Evolutionary conservation across 2,329 filamentous ascomycete genomes (phyloP).

Genomic region (Herpotrichia juniperi): DNA sequence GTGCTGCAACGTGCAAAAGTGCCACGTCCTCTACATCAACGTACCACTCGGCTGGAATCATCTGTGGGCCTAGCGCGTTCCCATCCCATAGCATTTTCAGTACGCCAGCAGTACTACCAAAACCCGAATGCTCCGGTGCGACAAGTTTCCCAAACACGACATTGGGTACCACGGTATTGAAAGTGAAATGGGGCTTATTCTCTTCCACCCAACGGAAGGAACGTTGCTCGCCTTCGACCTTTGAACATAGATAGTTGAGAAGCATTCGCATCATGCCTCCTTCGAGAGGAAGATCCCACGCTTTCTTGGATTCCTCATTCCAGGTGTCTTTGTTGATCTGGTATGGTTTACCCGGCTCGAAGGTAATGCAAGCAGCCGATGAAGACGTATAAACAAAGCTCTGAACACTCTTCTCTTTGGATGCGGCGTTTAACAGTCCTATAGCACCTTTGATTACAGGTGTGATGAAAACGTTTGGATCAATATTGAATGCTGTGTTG

Average conservation of each 20-base stretch:
- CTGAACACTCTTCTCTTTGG: conserved; percentile 47
- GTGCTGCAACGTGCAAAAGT: conserved; percentile 56
- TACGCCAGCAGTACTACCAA: conserved; percentile 9
- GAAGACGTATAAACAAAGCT: conserved; percentile 50
- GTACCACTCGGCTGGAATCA: conserved; percentile 40
- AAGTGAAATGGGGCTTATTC: conserved; percentile 49
- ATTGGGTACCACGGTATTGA: conserved; percentile 44
- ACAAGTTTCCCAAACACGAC: conserved; percentile 36
- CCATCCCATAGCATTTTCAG: conserved; percentile 19
- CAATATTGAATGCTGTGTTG: conserved; percentile 41
- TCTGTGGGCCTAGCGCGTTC: background rate
- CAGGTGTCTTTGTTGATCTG: conserved; percentile 36
- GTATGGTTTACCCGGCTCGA: conserved; percentile 37
- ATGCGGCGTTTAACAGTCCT: conserved; percentile 47
- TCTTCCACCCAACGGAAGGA: conserved; percentile 53
- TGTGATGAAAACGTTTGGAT: conserved; percentile 54
- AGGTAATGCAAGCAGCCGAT: conserved; percentile 37
- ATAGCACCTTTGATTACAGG: conserved; percentile 22
- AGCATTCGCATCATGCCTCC: conserved; percentile 15
- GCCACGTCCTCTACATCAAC: conserved; percentile 60
- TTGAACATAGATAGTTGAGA: conserved; percentile 49
- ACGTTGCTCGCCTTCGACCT: conserved; percentile 50
- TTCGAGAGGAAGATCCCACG: conserved; percentile 33
- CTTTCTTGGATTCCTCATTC: conserved; percentile 34
- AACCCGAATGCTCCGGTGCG: conserved; percentile 24